A percentile compares a stretch with the other conserved stretches of the same genome.
These are phyloP conservation scores for Sorghum bicolor DNA, from an alignment of 176 grass and related monocot genomes.

Conservation along the genomic window Sorghum_bicolor_NCBIv3 NC_012875.2:48732001-48732500, in stretches of 20 bases:
- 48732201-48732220: not conserved
- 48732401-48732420: too few species aligned
- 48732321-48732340: not conserved
- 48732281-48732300: not conserved
- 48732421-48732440: not conserved
- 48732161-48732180: slow-evolving; percentile 76
- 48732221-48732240: slow-evolving; percentile 11
- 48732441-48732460: not conserved
- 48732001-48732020: not conserved
- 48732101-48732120: slow-evolving; percentile 66
- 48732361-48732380: not conserved
- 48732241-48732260: slow-evolving; percentile 13
- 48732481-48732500: not conserved
- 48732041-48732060: slow-evolving; percentile 11
- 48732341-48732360: slow-evolving; percentile 14
- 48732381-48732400: not conserved
- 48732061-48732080: slow-evolving; percentile 84
- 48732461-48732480: too few species aligned
- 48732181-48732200: slow-evolving; percentile 57
- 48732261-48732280: not conserved
- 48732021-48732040: not conserved
- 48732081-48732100: slow-evolving; percentile 97
- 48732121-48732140: slow-evolving; percentile 52
- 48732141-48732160: slow-evolving; percentile 60
- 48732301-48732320: not conserved